These are phyloP conservation scores for Cyberlindnera mycetangii DNA, from an alignment of 805 yeast genomes.

Conservation along the genomic window DNA sequence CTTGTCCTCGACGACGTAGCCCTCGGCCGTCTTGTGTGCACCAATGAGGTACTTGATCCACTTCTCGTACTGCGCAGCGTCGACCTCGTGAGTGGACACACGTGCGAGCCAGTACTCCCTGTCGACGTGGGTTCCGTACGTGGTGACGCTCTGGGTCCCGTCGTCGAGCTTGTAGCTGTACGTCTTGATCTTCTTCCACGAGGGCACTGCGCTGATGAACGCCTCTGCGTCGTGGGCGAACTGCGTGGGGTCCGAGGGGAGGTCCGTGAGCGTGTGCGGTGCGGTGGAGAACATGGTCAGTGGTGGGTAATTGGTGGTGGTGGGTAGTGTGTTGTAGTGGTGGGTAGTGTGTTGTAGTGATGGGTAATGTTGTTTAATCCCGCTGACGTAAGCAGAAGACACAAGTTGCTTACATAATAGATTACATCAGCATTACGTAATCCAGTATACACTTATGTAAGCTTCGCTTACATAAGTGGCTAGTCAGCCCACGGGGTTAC, in stretches of 20 bases:
- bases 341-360: too few relatives aligned
- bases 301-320: too few relatives aligned
- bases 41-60: constrained; percentile 32
- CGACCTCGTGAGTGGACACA: constrained; percentile 25
- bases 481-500: too few relatives aligned
- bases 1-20: constrained; percentile 22
- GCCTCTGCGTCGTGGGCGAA: constrained; percentile 26
- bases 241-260: constrained; percentile 19
- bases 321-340: too few relatives aligned
- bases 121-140: constrained; percentile 27
- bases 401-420: too few relatives aligned
- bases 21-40: constrained; percentile 18
- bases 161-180: constrained; percentile 29
- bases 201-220: constrained; percentile 23
- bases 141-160: constrained; percentile 30
- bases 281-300: constrained; percentile 19
- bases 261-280: constrained; percentile 11
- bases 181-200: constrained; percentile 34
- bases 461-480: too few relatives aligned
- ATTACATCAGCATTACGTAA: too few relatives aligned
- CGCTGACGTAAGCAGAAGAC: too few relatives aligned
- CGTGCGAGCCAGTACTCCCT: constrained; percentile 36
- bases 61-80: constrained; percentile 26
- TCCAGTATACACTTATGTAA: too few relatives aligned
- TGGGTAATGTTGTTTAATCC: too few relatives aligned